Evolutionary conservation across 441 rosid genomes (phyloP), one percentile per base, ranked within the genome.

Genomic region (Erodium chrysanthum): DNA sequence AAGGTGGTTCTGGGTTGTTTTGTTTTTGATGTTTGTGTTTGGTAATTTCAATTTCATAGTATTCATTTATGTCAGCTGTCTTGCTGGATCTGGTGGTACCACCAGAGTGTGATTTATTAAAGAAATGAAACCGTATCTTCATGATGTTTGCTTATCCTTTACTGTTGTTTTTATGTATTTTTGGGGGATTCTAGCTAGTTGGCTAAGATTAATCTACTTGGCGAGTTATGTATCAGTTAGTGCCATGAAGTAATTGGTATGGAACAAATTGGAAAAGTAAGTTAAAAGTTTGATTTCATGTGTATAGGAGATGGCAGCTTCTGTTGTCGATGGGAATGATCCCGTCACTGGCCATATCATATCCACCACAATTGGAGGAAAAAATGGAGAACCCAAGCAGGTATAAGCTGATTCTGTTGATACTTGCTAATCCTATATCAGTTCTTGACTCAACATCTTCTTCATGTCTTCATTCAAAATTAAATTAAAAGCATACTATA

Each of bases 321-420:
- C 86, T 67, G 88, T 81, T 37, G 66, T 77, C 12, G 84, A 85
- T 66, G 80, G 79, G 8, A 85, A 79, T 63, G 83, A 82, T 74
- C 80, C 86, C 10, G 85, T 83, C 70, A 82, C 87, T 0, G 92
- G 92, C 35, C 92, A 87, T 70, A 85, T 85, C 37, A 85, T 87
- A 67, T 83, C 89, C n/a, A 84, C 89, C 58, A 83, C 89, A 0
- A 84, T 87, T 12, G 92, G 89, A 63, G 92, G 92, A 70, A 85
- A 82, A 79, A 87, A 85, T 68, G 89, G 89, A 31, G 89, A 85
- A 82, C 89, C 89, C 62, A 87, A 87, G 66, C 84, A 71, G 86
- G 92, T 86, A 42, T 17, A 37, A n/a, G 42, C 33, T 3, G 0
- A 33, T 25, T 20, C 63, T 61, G 0, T 46, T 62, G 66, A 35